Percentiles rank a stretch among this genome's conserved stretches.
Evolutionary conservation across 2,329 filamentous ascomycete genomes (phyloP).

Genomic region (Beauveria rudraprayagi): DNA sequence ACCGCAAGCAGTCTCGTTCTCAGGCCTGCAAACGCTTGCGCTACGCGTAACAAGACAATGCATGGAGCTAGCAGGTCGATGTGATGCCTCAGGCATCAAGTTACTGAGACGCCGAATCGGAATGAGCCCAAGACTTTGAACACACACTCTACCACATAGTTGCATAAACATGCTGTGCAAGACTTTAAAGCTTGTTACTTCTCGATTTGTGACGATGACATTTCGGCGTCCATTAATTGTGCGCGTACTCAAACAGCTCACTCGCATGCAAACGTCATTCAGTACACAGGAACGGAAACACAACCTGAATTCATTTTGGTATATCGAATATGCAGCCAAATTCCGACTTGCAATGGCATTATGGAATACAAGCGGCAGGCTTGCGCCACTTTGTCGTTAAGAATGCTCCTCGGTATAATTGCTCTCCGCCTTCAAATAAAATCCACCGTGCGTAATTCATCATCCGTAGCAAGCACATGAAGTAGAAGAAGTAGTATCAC

Average conservation of each 20-base stretch:
- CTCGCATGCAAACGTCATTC: not conserved
- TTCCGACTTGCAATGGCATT: constrained; percentile 9
- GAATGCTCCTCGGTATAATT: constrained; percentile 10
- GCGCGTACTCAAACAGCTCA: not conserved
- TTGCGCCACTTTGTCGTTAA: constrained; percentile 9
- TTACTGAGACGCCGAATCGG: not conserved
- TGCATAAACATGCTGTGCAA: not conserved
- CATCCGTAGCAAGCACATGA: constrained; percentile 10
- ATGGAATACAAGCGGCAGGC: constrained; percentile 10
- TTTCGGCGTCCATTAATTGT: not conserved
- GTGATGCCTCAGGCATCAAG: constrained; percentile 15
- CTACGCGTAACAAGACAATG: not conserved
- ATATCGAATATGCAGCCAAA: constrained; percentile 12
- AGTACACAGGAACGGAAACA: not conserved
- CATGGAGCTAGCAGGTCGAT: not conserved
- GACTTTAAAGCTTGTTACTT: not conserved
- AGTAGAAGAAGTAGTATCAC: constrained; percentile 4
- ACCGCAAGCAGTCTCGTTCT: not conserved
- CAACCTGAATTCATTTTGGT: constrained; percentile 12
- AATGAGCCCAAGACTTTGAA: not conserved
- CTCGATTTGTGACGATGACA: not conserved
- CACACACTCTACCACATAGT: not conserved
- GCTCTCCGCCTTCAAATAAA: constrained; percentile 8
- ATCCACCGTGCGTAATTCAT: constrained; percentile 10
- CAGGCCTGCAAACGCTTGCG: constrained; percentile 8